Percentiles rank a stretch among this genome's conserved stretches.
Evolutionary conservation across 371 early-diverging fungal species (phyloP).

Genomic region (Rhizopus arrhizus): DNA sequence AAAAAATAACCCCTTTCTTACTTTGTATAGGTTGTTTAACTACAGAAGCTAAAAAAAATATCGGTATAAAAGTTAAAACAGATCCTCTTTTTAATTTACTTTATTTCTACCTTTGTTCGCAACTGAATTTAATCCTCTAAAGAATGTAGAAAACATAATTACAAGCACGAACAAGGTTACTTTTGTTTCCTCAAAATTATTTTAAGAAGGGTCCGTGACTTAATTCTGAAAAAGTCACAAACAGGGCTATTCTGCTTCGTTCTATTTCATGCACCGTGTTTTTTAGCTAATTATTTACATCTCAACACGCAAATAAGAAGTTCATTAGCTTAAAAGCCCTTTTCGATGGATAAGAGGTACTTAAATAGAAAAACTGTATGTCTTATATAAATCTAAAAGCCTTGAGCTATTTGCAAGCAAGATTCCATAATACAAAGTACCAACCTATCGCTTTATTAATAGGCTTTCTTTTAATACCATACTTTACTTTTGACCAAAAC

Average conservation of each 20-base stretch:
- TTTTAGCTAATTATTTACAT: too few species aligned
- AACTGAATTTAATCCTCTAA: conserved; percentile 20
- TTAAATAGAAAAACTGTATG: too few species aligned
- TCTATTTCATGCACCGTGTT: too few species aligned
- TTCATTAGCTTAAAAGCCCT: too few species aligned
- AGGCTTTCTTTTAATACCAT: too few species aligned
- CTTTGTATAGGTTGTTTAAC: conserved; percentile 27
- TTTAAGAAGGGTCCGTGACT: background rate
- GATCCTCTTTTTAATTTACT: conserved; percentile 2
- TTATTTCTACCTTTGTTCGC: conserved; percentile 8
- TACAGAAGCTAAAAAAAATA: conserved; percentile 17
- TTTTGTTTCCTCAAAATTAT: background rate
- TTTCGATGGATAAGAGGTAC: too few species aligned
- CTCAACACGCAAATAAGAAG: too few species aligned
- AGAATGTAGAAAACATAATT: conserved; percentile 24
- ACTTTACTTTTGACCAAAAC: too few species aligned
- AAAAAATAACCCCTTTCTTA: conserved; percentile 9
- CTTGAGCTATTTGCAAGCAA: too few species aligned
- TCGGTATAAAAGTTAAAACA: background rate
- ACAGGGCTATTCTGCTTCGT: background rate
- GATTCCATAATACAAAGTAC: too few species aligned
- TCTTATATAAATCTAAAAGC: too few species aligned
- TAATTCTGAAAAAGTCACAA: background rate
- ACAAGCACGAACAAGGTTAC: conserved; percentile 5
- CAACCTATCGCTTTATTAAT: too few species aligned